These are phyloP conservation scores for Boletus rubescentipes DNA, from an alignment of 768 basidiomycete genomes.

Conservation along the genomic window DNA sequence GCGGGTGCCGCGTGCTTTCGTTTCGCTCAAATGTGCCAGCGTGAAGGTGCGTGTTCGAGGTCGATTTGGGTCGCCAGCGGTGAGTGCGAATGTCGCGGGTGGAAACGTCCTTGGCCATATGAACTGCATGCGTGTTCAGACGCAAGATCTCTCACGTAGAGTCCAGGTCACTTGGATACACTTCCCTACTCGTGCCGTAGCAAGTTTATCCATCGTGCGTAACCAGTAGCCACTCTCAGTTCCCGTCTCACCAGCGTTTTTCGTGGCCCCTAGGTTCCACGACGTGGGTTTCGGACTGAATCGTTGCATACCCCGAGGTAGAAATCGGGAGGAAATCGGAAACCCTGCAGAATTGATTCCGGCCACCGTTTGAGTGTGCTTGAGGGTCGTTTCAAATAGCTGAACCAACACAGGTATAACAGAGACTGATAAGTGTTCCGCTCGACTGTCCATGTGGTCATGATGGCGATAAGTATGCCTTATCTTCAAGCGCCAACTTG, in stretches of 20 bases:
- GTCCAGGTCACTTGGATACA: neutral
- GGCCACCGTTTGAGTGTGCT: neutral
- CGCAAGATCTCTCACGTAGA: neutral
- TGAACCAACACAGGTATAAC: neutral
- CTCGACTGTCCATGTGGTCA: slow-evolving; percentile 1
- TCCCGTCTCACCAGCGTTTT: neutral
- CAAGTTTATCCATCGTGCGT: neutral
- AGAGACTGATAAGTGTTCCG: neutral
- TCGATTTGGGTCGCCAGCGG: neutral
- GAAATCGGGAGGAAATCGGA: too few relatives aligned
- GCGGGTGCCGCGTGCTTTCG: neutral
- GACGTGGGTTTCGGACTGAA: neutral
- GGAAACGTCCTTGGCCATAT: neutral
- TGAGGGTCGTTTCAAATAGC: slow-evolving; percentile 9
- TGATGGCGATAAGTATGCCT: neutral
- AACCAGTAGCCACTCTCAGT: neutral
- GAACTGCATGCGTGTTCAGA: neutral
- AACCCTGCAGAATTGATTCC: neutral
- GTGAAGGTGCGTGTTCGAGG: slow-evolving; percentile 1
- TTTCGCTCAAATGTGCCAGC: neutral
- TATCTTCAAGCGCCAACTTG: neutral
- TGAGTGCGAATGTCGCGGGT: neutral
- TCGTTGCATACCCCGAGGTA: neutral
- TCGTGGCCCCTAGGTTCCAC: neutral
- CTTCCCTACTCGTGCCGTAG: neutral